A percentile compares a stretch with the other conserved stretches of the same genome.
These are phyloP conservation scores for Turnera subulata DNA, from an alignment of 345 rosid species.

Conservation along the genomic window DNA sequence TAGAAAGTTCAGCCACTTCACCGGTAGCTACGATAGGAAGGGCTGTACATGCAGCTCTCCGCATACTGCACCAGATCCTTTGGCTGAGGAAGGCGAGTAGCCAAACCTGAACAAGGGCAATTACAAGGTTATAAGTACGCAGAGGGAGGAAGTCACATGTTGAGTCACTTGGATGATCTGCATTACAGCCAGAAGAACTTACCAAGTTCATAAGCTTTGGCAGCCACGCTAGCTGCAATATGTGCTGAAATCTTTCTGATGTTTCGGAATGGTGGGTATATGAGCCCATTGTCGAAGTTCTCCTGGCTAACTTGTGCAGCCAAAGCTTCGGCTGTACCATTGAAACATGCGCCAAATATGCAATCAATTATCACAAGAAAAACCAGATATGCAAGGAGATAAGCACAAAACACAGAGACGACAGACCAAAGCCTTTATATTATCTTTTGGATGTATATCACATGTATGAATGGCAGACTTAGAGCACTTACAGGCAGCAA, in stretches of 20 bases:
- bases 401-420: too few relatives aligned
- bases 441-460: too few relatives aligned
- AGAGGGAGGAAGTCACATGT: too few relatives aligned
- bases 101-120: conserved; percentile 50
- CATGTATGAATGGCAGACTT: too few relatives aligned
- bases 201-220: conserved; percentile 95
- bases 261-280: conserved; percentile 78
- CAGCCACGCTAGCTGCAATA: conserved; percentile 89
- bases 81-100: conserved; percentile 77
- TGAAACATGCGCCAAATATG: conserved; percentile 3
- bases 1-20: conserved; percentile 2
- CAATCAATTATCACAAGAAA: not conserved
- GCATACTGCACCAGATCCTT: conserved; percentile 70
- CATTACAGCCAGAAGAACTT: conserved; percentile 17
- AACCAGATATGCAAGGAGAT: too few relatives aligned
- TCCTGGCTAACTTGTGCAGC: conserved; percentile 78
- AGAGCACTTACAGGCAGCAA: conserved; percentile 77
- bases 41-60: conserved; percentile 92
- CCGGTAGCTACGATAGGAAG: conserved; percentile 47
- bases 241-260: conserved; percentile 93
- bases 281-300: conserved; percentile 71
- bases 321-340: conserved; percentile 74
- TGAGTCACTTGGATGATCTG: too few relatives aligned
- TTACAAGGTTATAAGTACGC: not conserved
- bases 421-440: too few relatives aligned